Conservation (phyloP, 495 filamentous ascomycete species). For the Hyaloscypha hepaticicola region DNA sequence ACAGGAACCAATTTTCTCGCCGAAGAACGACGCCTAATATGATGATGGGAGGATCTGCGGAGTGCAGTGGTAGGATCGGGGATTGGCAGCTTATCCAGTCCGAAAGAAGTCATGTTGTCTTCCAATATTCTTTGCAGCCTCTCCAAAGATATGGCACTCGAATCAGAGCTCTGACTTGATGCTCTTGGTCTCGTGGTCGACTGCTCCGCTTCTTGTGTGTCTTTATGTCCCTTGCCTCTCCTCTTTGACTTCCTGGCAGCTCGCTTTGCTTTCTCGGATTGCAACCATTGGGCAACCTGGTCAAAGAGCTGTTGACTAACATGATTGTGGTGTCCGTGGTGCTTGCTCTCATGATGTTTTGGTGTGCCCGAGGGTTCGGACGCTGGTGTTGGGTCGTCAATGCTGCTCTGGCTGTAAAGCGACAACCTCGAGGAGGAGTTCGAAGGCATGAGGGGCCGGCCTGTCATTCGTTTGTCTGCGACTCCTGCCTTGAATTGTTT, state of each 20-base stretch:
- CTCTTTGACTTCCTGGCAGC: conserved; percentile 28
- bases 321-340: conserved; percentile 29
- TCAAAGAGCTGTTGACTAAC: conserved; percentile 53
- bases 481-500: conserved; percentile 29
- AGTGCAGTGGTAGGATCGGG: conserved; percentile 37
- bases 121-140: conserved; percentile 69
- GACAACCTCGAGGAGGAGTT: conserved; percentile 28
- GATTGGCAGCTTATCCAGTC: conserved; percentile 32
- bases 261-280: conserved; percentile 66
- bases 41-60: conserved; percentile 37
- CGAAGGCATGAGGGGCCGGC: conserved; percentile 25
- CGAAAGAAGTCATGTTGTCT: conserved; percentile 51
- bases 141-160: conserved; percentile 62
- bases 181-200: conserved; percentile 26
- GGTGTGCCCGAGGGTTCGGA: conserved; percentile 15
- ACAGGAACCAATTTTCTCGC: conserved; percentile 25
- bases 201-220: background rate
- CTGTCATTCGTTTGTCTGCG: conserved; percentile 30
- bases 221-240: conserved; percentile 7
- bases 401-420: conserved; percentile 23
- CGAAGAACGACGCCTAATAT: conserved; percentile 13
- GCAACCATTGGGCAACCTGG: conserved; percentile 78
- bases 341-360: conserved; percentile 11
- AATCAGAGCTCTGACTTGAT: conserved; percentile 51
- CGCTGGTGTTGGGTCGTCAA: conserved; percentile 22